phyloP scores from a whole-genome alignment of 202 grass and related monocot genomes.

The Cymbopogon flexuosus region DNA sequence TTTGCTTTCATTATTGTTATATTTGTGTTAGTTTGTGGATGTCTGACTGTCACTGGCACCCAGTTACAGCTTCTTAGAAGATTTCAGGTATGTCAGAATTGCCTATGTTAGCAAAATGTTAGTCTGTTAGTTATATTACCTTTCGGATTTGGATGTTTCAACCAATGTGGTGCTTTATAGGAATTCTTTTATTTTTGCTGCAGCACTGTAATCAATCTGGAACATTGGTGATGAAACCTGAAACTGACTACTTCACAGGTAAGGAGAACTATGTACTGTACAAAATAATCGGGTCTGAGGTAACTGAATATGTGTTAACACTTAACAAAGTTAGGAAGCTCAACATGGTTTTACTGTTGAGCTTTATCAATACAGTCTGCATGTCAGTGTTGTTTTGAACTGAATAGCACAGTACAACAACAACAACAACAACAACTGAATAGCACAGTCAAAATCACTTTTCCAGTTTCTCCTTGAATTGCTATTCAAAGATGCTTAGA shows the following conservation, averaged over 20 bases:
- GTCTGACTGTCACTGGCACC: background rate
- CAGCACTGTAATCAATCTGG: background rate
- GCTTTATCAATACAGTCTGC: background rate
- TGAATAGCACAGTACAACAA: background rate
- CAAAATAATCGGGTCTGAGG: background rate
- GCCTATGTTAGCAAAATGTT: background rate
- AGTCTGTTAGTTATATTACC: background rate
- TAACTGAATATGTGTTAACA: background rate
- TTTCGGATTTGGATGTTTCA: slow-evolving; percentile 18
- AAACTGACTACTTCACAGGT: background rate
- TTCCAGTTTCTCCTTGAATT: background rate
- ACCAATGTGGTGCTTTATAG: background rate
- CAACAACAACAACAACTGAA: background rate
- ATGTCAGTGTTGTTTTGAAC: background rate
- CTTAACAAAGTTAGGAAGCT: background rate
- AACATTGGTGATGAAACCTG: background rate
- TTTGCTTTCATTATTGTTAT: background rate
- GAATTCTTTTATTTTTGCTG: background rate
- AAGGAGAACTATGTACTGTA: background rate
- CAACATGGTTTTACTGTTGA: background rate
- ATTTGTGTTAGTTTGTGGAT: background rate
- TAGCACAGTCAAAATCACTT: background rate
- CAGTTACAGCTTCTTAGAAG: background rate
- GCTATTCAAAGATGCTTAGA: background rate
- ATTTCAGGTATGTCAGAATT: background rate